phyloP scores from a whole-genome alignment of 768 basidiomycete genomes.

The Leccinum boreale region DNA sequence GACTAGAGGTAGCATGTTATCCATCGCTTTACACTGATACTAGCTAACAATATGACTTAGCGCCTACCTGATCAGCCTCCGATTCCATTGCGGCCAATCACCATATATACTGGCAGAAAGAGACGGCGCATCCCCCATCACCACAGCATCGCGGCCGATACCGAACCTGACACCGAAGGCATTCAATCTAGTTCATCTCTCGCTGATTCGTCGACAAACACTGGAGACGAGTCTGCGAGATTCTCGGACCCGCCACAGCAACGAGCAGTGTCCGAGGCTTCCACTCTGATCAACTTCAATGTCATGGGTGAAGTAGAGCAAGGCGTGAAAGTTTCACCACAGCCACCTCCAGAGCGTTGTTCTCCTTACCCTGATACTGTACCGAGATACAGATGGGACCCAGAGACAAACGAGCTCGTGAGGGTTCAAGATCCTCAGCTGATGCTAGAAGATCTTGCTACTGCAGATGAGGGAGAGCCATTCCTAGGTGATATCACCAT shows the following conservation, averaged over 20 bases:
- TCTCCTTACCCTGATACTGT: background rate
- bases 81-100: slow-evolving; percentile 5
- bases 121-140: background rate
- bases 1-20: slow-evolving; percentile 18
- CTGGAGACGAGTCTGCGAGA: too few relatives aligned
- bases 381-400: slow-evolving; percentile 13
- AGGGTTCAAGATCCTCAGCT: background rate
- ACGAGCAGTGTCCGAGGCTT: background rate
- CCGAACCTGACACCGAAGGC: background rate
- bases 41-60: slow-evolving; percentile 8
- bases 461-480: background rate
- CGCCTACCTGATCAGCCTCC: slow-evolving; percentile 26
- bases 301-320: background rate
- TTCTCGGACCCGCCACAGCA: background rate
- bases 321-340: background rate
- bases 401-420: background rate
- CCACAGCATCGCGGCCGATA: background rate
- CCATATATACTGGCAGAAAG: background rate
- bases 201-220: background rate
- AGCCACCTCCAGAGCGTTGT: background rate
- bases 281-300: background rate
- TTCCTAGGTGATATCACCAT: background rate
- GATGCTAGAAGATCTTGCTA: background rate
- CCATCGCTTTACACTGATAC: background rate
- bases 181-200: background rate